Conservation (phyloP, 2,329 filamentous ascomycete species). For the Pestalotiopsis sp. region DNA sequence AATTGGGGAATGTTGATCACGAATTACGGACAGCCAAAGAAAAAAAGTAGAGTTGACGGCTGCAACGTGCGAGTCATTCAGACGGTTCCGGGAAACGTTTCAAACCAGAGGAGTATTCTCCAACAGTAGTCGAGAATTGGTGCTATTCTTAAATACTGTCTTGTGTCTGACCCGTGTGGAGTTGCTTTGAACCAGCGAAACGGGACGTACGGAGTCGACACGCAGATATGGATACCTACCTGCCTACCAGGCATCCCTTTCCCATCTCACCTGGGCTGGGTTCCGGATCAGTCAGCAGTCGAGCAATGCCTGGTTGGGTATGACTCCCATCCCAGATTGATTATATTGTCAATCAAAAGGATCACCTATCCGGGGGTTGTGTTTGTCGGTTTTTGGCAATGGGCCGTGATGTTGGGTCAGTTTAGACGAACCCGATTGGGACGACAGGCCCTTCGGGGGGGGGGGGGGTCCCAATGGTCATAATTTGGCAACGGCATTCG, state of each 20-base stretch:
- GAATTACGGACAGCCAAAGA: neutral
- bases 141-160: conserved; percentile 7
- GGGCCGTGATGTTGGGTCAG: neutral
- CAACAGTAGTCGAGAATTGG: neutral
- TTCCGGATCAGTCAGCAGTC: neutral
- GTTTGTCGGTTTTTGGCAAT: conserved; percentile 1
- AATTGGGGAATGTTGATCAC: neutral
- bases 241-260: neutral
- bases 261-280: neutral
- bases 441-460: neutral
- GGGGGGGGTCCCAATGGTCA: neutral
- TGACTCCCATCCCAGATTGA: neutral
- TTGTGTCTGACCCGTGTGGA: neutral
- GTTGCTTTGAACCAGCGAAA: neutral
- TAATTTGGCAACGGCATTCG: conserved; percentile 1
- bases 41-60: neutral
- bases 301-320: neutral
- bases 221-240: neutral
- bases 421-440: conserved; percentile 7
- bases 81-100: neutral
- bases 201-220: too few relatives aligned
- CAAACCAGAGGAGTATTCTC: neutral
- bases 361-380: neutral
- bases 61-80: conserved; percentile 6
- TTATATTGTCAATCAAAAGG: conserved; percentile 5